phyloP scores from a whole-genome alignment of 202 grass and related monocot genomes.

The Panicum virgatum region DNA sequence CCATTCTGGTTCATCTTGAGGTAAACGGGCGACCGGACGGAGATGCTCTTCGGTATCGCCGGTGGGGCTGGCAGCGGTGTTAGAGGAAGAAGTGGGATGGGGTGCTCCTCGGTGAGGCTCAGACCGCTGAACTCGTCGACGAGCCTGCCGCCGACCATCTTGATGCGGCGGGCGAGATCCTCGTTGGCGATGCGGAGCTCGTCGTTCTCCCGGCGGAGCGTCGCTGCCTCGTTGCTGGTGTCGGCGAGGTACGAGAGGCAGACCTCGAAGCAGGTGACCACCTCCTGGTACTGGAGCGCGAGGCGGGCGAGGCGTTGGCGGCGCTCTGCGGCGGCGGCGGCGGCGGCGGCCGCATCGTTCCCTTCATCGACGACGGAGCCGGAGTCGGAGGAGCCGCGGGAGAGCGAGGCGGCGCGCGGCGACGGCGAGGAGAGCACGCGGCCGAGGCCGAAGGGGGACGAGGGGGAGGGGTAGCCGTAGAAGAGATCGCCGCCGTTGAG shows the following conservation, averaged over 20 bases:
- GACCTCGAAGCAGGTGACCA: slow-evolving; percentile 59
- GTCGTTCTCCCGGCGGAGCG: slow-evolving; percentile 62
- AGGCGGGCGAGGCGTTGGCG: slow-evolving; percentile 62
- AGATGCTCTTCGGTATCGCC: slow-evolving; percentile 76
- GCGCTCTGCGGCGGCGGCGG: slow-evolving; percentile 52
- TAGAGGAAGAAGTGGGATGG: slow-evolving; percentile 30
- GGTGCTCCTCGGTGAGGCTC: slow-evolving; percentile 14
- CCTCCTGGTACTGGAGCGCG: slow-evolving; percentile 72
- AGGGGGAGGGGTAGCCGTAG: slow-evolving; percentile 41
- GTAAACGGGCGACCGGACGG: slow-evolving; percentile 72
- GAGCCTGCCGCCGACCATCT: too few relatives aligned
- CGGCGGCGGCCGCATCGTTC: slow-evolving; percentile 7
- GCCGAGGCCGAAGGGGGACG: slow-evolving; percentile 20
- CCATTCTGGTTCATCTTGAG: slow-evolving; percentile 41
- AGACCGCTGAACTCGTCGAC: slow-evolving; percentile 54
- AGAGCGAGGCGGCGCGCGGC: slow-evolving; percentile 42
- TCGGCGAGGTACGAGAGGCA: slow-evolving; percentile 81
- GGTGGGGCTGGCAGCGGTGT: slow-evolving; percentile 16
- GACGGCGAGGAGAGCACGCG: slow-evolving; percentile 10
- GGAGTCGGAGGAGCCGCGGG: slow-evolving; percentile 42
- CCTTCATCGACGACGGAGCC: slow-evolving; percentile 41
- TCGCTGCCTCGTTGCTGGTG: slow-evolving; percentile 62
- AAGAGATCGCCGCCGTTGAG: slow-evolving; percentile 48
- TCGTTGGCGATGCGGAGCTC: slow-evolving; percentile 60
- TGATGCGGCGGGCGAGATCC: too few relatives aligned